Evolutionary conservation across 176 grass and related monocot species (phyloP), one percentile per base, ranked within the genome.

Genomic region (Calamus simplicifolius): DNA sequence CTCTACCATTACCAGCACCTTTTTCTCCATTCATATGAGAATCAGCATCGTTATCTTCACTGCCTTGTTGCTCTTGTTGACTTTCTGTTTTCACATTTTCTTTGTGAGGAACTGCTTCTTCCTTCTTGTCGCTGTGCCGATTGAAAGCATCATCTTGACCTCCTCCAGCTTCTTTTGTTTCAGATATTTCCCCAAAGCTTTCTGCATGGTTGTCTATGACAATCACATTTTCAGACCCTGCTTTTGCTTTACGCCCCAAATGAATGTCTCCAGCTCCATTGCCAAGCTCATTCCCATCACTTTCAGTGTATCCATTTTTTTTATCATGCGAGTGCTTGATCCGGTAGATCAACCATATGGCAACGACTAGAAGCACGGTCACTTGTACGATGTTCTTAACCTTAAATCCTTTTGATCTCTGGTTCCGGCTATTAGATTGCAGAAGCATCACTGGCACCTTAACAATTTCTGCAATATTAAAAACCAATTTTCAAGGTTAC

Each of bases 391-490:
- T 19, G 27, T 70, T 85, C 77, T 85, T 89, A 67, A 85, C 19
- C 72, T 70, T 89, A 62, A 81, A 79, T 59, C 78, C 81, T 84
- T 58, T 73, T 67, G 81, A 75, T 70, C 79, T 85, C 50, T 78
- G 79, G 54, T 81, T 50, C 19, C 81, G 86, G 63, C 78, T 79
- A 52, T 62, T 79, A 55, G 75, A 85, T 30, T 82, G 81, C 43
- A 81, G 81, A 79, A 79, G 69, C 86, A 89, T 74, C 19, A 15
- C 1, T 7, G 23, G 13, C 6, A 55, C 12, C 35, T 13, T 7
- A 43, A 43, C 8, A 43, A 43, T 43, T 43, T 43, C 35, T 43
- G 35, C 35, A 43, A 13, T 43, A 43, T 43, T 43, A 43, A 43
- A 10, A 43, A 43, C 35, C 8, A 43, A 43, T 43, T 43, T 43